Evolutionary conservation across 2,329 filamentous ascomycete genomes (phyloP), one percentile per base, ranked within the genome.

Genomic region (Fusarium sp.): DNA sequence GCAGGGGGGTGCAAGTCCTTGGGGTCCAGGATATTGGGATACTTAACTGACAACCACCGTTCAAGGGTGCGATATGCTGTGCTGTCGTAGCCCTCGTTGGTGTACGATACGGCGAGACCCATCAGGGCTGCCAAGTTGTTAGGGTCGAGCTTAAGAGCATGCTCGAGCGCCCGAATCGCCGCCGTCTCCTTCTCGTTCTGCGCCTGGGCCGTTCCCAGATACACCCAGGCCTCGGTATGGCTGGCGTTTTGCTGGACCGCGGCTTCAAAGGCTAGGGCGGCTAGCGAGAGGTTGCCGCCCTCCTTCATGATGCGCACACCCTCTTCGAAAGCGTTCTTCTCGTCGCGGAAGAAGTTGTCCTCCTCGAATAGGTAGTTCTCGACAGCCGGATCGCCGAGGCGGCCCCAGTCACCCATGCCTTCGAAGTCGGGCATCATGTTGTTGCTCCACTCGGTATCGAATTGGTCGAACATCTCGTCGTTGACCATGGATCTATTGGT

Each of bases 121-220:
- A 99, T 98, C 49, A 99, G 86, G 0, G 94, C 95, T 64, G 92
- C 88, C 18, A 96, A 86, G 77, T 97, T 97, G 75, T 89, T 90
- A 0, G 93, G 90, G 74, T 98, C 94, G 27, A 96, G 84, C 79
- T 94, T 95, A 69, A 97, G 82, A 1, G 95, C 93, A 78, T 96
- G 92, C 80, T 98, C 95, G 65, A 98, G 84, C 3, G 96, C 96
- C 33, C 96, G 90, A 70, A 99, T 97, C 2, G 96, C 96, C 0
- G 96, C 95, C 8, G 93, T 91, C 80, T 99, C 96, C 82, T 99
- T 99, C 80, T 99, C 96, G 79, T 99, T 99, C 79, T 99, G 96
- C 18, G 96, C 96, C 81, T 99, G 96, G 16, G 94, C 92, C 58
- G 91, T 90, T 58, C 96, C 96, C 31, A 99, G 87, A 75, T 93